Percentiles rank a stretch among this genome's conserved stretches.
Evolutionary conservation across 2,329 filamentous ascomycete species (phyloP).

Genomic region (Colletotrichum phormii): DNA sequence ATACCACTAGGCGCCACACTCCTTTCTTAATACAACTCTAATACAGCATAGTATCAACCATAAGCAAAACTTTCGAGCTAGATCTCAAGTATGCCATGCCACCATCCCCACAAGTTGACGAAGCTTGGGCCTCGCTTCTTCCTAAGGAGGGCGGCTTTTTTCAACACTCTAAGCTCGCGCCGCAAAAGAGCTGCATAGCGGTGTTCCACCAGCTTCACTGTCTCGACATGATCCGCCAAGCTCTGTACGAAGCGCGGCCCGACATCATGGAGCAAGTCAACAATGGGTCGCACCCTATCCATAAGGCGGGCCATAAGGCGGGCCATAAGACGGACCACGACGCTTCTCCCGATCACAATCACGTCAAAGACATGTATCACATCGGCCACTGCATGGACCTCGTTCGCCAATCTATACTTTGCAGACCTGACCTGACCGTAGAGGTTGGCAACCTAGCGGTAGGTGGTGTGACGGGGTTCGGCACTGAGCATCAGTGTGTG

Average conservation of each 20-base stretch:
- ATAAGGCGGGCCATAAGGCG: neutral
- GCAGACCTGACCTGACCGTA: constrained; percentile 11
- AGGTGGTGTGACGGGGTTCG: constrained; percentile 10
- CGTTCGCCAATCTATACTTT: constrained; percentile 1
- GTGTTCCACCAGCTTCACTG: constrained; percentile 41
- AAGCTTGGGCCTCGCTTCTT: constrained; percentile 6
- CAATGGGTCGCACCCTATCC: neutral
- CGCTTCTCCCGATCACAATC: neutral
- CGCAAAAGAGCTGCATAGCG: constrained; percentile 7
- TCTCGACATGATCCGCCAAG: constrained; percentile 37
- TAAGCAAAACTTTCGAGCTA: neutral
- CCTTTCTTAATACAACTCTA: neutral
- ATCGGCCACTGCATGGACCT: constrained; percentile 20
- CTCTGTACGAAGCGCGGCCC: constrained; percentile 6
- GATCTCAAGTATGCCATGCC: constrained; percentile 13
- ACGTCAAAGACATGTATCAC: constrained; percentile 2
- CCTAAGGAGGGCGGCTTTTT: constrained; percentile 12
- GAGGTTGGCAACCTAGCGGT: neutral
- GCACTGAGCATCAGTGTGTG: constrained; percentile 12
- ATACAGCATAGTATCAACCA: neutral
- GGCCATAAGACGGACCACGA: neutral
- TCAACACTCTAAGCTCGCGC: neutral
- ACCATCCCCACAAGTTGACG: neutral
- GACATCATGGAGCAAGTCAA: neutral
- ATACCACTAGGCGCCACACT: neutral